Conservation (phyloP, 2,329 filamentous ascomycete genomes). For the Pestalotiopsis fici region DNA sequence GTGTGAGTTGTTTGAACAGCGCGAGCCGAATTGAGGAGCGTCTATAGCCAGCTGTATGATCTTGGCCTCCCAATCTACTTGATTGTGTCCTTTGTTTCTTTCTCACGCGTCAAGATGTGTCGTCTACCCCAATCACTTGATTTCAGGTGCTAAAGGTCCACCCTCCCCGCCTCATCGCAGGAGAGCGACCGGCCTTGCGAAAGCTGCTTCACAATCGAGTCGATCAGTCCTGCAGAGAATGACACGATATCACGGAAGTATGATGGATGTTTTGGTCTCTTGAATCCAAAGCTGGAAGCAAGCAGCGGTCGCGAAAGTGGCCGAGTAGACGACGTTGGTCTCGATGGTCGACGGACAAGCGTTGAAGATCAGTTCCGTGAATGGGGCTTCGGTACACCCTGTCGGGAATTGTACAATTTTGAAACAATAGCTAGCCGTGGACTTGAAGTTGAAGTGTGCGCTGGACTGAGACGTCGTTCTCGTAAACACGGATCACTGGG, state of each 20-base stretch:
- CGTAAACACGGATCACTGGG: neutral
- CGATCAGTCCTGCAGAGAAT: neutral
- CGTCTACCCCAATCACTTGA: constrained; percentile 27
- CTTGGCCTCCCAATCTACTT: neutral
- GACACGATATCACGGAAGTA: neutral
- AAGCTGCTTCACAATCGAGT: constrained; percentile 5
- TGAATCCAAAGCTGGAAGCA: neutral
- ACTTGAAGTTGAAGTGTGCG: neutral
- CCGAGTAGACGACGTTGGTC: neutral
- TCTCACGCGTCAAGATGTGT: constrained; percentile 12
- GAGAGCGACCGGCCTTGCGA: constrained; percentile 29
- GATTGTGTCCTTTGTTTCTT: constrained; percentile 10
- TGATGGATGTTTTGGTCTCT: neutral
- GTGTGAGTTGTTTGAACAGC: neutral
- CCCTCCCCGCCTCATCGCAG: constrained; percentile 36
- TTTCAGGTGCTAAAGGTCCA: constrained; percentile 29
- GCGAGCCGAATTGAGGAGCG: neutral
- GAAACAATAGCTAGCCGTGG: neutral
- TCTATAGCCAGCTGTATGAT: neutral
- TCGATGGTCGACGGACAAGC: neutral
- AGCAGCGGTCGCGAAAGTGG: neutral
- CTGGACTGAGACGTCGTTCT: neutral
- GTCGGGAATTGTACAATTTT: neutral
- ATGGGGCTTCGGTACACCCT: neutral
- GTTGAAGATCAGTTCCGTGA: neutral